A percentile compares a stretch with the other conserved stretches of the same genome.
phyloP scores from a whole-genome alignment of 2,329 filamentous ascomycete genomes.

The Diaporthe vexans region DNA sequence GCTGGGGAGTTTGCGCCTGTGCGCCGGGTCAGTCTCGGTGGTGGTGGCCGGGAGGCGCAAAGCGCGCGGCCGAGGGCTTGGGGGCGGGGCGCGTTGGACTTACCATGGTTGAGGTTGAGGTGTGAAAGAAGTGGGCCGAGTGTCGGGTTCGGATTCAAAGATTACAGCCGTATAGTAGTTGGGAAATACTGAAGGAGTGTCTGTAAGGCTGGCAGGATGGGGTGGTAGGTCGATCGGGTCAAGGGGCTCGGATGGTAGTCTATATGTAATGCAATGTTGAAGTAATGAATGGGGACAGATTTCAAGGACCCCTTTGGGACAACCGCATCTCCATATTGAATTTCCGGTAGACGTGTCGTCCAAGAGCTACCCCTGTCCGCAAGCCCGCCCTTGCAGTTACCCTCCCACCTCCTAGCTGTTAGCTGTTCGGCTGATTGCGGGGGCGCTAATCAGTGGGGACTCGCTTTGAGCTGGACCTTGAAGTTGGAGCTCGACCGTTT shows the following conservation, averaged over 20 bases:
- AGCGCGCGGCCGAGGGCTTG: background rate
- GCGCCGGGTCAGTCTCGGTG: background rate
- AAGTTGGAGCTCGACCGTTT: slow-evolving; percentile 15
- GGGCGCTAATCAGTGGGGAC: slow-evolving; percentile 29
- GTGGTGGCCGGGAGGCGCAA: background rate
- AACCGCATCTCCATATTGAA: slow-evolving; percentile 37
- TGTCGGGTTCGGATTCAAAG: background rate
- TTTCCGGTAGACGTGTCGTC: slow-evolving; percentile 41
- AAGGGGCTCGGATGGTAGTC: background rate
- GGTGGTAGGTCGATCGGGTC: slow-evolving; percentile 6
- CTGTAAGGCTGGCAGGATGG: slow-evolving; percentile 9
- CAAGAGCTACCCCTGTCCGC: slow-evolving; percentile 27
- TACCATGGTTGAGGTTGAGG: slow-evolving; percentile 38
- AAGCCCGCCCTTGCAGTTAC: slow-evolving; percentile 18
- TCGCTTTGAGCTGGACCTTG: background rate
- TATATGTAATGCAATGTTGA: slow-evolving; percentile 26
- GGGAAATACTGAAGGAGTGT: background rate
- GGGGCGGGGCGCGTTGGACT: background rate
- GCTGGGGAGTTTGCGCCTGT: slow-evolving; percentile 87
- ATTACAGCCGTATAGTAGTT: background rate
- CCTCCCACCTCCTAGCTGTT: background rate
- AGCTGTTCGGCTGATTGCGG: slow-evolving; percentile 34
- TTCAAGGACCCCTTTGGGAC: slow-evolving; percentile 41
- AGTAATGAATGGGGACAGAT: slow-evolving; percentile 45
- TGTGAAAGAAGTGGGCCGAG: background rate